Conservation (phyloP, 306 rosid species). For the Morella rubra region DNA sequence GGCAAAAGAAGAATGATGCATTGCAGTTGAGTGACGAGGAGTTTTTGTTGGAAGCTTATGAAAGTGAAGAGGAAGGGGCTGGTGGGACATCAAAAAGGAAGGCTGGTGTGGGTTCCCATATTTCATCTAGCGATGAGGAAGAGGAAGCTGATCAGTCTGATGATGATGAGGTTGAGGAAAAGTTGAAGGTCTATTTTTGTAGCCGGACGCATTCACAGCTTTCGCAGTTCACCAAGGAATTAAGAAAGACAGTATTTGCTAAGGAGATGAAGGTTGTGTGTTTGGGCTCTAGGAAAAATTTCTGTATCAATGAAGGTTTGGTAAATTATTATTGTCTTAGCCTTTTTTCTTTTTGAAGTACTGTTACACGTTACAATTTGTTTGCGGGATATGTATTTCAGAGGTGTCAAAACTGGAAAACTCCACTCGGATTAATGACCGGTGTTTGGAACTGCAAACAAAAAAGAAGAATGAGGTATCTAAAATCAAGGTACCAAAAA, state of each 20-base stretch:
- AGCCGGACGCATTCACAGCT: slow-evolving; percentile 97
- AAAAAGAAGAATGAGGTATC: slow-evolving; percentile 62
- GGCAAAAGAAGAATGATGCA: slow-evolving; percentile 29
- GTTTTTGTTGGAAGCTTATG: slow-evolving; percentile 77
- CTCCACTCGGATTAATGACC: slow-evolving; percentile 66
- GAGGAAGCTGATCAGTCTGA: slow-evolving; percentile 44
- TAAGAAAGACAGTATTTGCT: slow-evolving; percentile 67
- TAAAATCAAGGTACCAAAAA: slow-evolving; percentile 58
- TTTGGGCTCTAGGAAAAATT: slow-evolving; percentile 84
- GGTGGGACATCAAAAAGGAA: slow-evolving; percentile 58
- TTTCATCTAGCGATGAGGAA: slow-evolving; percentile 73
- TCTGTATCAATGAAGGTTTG: slow-evolving; percentile 84
- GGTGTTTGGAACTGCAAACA: slow-evolving; percentile 86
- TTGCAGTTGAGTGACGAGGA: slow-evolving; percentile 59
- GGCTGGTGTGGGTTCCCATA: slow-evolving; percentile 33
- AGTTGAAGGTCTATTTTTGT: slow-evolving; percentile 73
- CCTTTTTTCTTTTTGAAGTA: slow-evolving; percentile 2
- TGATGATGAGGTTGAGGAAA: slow-evolving; percentile 49
- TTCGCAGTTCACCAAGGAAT: slow-evolving; percentile 84
- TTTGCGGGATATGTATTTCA: slow-evolving; percentile 36
- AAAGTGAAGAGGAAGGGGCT: slow-evolving; percentile 68
- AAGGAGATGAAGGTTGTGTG: slow-evolving; percentile 63
- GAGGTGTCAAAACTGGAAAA: slow-evolving; percentile 70
- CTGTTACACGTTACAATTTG: slow-evolving; percentile 19
- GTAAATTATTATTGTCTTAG: slow-evolving; percentile 8